A percentile compares a stretch with the other conserved stretches of the same genome.
Conservation (phyloP, 2,329 filamentous ascomycete species). For the Botryotinia convoluta region DNA sequence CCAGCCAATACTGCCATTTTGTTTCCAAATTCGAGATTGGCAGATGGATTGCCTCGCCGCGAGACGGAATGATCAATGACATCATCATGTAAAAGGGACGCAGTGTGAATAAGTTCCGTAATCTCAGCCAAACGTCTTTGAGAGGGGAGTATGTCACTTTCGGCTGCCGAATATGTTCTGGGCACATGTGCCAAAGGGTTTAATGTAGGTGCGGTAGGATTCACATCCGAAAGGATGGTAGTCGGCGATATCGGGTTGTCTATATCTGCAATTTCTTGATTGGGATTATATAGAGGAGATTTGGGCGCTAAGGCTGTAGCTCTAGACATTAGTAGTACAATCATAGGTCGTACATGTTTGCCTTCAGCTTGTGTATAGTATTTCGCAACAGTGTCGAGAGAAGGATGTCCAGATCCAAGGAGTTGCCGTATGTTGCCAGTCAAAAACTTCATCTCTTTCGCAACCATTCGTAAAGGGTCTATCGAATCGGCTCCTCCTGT, state of each 20-base stretch:
- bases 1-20: slow-evolving; percentile 98
- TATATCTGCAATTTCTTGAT: slow-evolving; percentile 43
- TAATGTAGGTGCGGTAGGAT: slow-evolving; percentile 60
- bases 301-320: slow-evolving; percentile 80
- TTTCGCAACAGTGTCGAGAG: slow-evolving; percentile 91
- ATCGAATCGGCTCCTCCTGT: slow-evolving; percentile 67
- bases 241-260: slow-evolving; percentile 60
- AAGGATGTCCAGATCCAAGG: slow-evolving; percentile 91
- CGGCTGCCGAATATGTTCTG: slow-evolving; percentile 39
- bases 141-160: slow-evolving; percentile 78
- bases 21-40: slow-evolving; percentile 95
- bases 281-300: slow-evolving; percentile 45
- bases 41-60: slow-evolving; percentile 78
- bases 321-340: slow-evolving; percentile 94
- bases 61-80: slow-evolving; percentile 92
- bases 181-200: slow-evolving; percentile 48
- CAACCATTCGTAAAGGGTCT: slow-evolving; percentile 85
- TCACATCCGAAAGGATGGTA: slow-evolving; percentile 72
- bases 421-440: slow-evolving; percentile 91
- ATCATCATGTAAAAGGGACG: slow-evolving; percentile 94
- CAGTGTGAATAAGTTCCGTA: slow-evolving; percentile 94
- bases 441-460: slow-evolving; percentile 94
- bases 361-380: slow-evolving; percentile 97
- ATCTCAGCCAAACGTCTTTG: slow-evolving; percentile 94
- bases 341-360: slow-evolving; percentile 91